Evolutionary conservation across 2,329 filamentous ascomycete species (phyloP).

Genomic region (Sphaerulina populicola): DNA sequence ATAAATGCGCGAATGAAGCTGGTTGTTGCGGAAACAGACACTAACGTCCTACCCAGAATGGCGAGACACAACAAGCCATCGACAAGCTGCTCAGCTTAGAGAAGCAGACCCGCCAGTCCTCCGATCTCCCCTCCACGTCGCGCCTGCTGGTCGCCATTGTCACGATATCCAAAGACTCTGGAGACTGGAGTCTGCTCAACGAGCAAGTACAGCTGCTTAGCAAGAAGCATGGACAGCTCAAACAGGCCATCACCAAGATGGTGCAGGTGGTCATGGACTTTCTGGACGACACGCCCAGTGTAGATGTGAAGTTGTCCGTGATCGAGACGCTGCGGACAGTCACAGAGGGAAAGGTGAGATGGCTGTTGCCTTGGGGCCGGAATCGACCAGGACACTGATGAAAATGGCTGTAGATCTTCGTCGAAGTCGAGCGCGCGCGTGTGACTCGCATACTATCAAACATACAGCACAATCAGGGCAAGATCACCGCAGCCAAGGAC

Average conservation of each 20-base stretch:
- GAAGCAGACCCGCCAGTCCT: constrained; percentile 96
- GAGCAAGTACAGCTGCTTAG: constrained; percentile 92
- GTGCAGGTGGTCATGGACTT: constrained; percentile 93
- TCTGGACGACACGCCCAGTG: constrained; percentile 71
- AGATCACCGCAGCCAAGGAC: constrained; percentile 80
- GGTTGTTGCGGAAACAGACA: not conserved
- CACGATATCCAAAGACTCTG: constrained; percentile 85
- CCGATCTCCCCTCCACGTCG: constrained; percentile 91
- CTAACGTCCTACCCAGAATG: constrained; percentile 40
- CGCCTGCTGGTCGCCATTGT: constrained; percentile 79
- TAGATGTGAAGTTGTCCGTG: constrained; percentile 82
- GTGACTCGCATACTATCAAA: constrained; percentile 91
- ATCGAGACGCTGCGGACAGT: constrained; percentile 95
- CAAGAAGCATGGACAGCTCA: constrained; percentile 99
- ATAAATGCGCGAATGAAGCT: not conserved
- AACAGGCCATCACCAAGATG: constrained; percentile 98
- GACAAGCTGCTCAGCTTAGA: constrained; percentile 88
- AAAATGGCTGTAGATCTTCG: constrained; percentile 62
- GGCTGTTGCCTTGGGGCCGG: not conserved
- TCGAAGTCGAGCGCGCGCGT: constrained; percentile 93
- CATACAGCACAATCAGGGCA: constrained; percentile 94
- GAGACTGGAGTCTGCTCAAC: constrained; percentile 90
- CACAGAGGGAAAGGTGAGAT: constrained; percentile 79
- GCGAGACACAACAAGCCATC: constrained; percentile 74
- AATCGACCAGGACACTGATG: constrained; percentile 6